Conservation (phyloP, 2,329 filamentous ascomycete species). For the Aureobasidium vineae region DNA sequence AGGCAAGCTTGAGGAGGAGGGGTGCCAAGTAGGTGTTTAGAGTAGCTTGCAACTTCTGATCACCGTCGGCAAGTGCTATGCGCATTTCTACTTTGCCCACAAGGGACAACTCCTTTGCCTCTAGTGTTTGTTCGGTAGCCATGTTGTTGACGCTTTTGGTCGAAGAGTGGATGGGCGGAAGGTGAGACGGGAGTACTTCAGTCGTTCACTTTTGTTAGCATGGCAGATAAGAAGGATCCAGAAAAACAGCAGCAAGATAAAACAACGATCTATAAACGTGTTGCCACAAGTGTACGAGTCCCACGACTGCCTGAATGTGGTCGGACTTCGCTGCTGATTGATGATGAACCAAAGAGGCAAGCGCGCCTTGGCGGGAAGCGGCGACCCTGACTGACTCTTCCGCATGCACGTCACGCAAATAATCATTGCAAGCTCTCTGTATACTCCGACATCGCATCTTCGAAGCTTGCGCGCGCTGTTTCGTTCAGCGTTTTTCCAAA, state of each 20-base stretch:
- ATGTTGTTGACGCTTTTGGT: slow-evolving; percentile 37
- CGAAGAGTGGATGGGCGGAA: background rate
- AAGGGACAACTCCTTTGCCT: slow-evolving; percentile 74
- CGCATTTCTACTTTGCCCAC: slow-evolving; percentile 82
- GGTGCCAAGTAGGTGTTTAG: slow-evolving; percentile 77
- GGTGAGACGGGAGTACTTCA: background rate
- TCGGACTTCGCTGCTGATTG: slow-evolving; percentile 20
- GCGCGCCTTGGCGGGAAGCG: slow-evolving; percentile 17
- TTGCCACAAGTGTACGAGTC: slow-evolving; percentile 25
- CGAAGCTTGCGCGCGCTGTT: background rate
- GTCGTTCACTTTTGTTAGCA: slow-evolving; percentile 3
- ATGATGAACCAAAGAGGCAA: slow-evolving; percentile 19
- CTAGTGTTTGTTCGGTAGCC: slow-evolving; percentile 36
- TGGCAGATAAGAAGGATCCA: background rate
- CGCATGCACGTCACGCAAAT: background rate
- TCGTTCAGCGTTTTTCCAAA: background rate
- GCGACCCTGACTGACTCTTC: slow-evolving; percentile 8
- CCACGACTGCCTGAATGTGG: slow-evolving; percentile 20
- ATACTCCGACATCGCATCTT: slow-evolving; percentile 13
- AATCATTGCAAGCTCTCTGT: background rate
- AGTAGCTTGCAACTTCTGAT: slow-evolving; percentile 75
- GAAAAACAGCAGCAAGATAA: background rate
- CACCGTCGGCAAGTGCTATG: slow-evolving; percentile 78
- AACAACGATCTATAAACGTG: slow-evolving; percentile 13
- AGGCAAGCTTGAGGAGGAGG: slow-evolving; percentile 80